Percentiles rank a stretch among this genome's conserved stretches.
phyloP scores from a whole-genome alignment of 805 yeast genomes.

The Lipomyces sp. region DNA sequence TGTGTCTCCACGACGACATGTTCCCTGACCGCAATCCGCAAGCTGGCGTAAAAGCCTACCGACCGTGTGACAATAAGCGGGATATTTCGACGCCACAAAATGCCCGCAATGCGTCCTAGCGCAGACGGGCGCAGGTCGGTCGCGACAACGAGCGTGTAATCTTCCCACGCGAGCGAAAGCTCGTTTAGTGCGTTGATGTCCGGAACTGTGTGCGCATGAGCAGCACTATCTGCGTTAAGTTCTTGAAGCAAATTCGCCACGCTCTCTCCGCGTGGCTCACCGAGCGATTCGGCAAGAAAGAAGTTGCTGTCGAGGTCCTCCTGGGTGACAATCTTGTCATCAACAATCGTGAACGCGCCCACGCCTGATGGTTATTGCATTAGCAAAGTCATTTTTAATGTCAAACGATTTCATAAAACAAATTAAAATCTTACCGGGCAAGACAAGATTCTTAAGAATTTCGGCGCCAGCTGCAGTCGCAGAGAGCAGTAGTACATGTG shows the following conservation, averaged over 20 bases:
- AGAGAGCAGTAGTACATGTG: conserved; percentile 61
- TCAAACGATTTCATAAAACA: too few relatives aligned
- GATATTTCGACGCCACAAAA: conserved; percentile 45
- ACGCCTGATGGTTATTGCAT: conserved; percentile 46
- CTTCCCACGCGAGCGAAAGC: conserved; percentile 44
- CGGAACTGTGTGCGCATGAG: conserved; percentile 33
- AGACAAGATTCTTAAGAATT: conserved; percentile 67
- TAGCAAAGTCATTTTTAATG: too few relatives aligned
- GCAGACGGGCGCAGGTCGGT: conserved; percentile 36
- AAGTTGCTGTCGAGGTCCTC: conserved; percentile 58
- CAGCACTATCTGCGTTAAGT: conserved; percentile 58
- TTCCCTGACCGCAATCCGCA: conserved; percentile 53
- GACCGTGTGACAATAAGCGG: conserved; percentile 55
- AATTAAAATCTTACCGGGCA: conserved; percentile 67
- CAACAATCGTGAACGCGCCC: conserved; percentile 62
- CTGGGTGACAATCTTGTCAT: conserved; percentile 42
- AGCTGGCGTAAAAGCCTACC: conserved; percentile 62
- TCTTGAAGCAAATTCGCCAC: conserved; percentile 48
- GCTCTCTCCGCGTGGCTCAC: conserved; percentile 42
- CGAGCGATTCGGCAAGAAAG: conserved; percentile 49
- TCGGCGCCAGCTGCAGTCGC: conserved; percentile 63
- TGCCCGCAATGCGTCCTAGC: conserved; percentile 37
- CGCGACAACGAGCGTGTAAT: conserved; percentile 51
- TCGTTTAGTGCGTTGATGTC: conserved; percentile 5
- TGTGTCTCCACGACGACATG: conserved; percentile 66